phyloP scores from a whole-genome alignment of 2,329 filamentous ascomycete genomes.

The Claviceps sp. region DNA sequence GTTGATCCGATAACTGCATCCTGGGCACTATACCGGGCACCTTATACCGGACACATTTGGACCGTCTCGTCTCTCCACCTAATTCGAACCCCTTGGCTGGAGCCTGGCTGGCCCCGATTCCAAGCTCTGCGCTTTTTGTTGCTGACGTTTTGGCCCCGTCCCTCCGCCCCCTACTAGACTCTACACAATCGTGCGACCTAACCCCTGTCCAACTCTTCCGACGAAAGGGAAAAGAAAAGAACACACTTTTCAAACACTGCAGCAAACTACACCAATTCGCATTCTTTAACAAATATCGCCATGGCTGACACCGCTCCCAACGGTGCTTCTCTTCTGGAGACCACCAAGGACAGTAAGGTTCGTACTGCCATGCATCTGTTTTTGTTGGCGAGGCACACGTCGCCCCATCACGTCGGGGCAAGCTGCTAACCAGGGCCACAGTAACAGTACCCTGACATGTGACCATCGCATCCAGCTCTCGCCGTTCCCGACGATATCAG shows the following conservation, averaged over 20 bases:
- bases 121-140: slow-evolving; percentile 2
- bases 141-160: slow-evolving; percentile 5
- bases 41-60: too few species aligned
- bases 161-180: slow-evolving; percentile 5
- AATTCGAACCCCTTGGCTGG: not conserved
- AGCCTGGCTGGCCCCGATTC: slow-evolving; percentile 1
- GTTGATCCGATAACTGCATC: not conserved
- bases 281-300: slow-evolving; percentile 1
- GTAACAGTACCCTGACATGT: slow-evolving; percentile 3
- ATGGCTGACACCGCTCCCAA: slow-evolving; percentile 28
- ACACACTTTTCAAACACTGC: slow-evolving; percentile 2
- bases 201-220: slow-evolving; percentile 3
- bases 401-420: not conserved
- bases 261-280: slow-evolving; percentile 1
- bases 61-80: slow-evolving; percentile 2
- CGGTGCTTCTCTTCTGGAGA: slow-evolving; percentile 31
- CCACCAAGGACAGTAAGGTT: slow-evolving; percentile 42
- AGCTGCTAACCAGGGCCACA: not conserved
- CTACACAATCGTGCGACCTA: slow-evolving; percentile 4
- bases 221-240: slow-evolving; percentile 1
- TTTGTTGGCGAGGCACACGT: not conserved
- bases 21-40: not conserved
- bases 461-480: not conserved
- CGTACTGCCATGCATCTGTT: slow-evolving; percentile 13
- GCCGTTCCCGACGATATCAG: not conserved